phyloP scores from a whole-genome alignment of 176 grass and related monocot species.

The Miscanthus lutarioriparius region DNA sequence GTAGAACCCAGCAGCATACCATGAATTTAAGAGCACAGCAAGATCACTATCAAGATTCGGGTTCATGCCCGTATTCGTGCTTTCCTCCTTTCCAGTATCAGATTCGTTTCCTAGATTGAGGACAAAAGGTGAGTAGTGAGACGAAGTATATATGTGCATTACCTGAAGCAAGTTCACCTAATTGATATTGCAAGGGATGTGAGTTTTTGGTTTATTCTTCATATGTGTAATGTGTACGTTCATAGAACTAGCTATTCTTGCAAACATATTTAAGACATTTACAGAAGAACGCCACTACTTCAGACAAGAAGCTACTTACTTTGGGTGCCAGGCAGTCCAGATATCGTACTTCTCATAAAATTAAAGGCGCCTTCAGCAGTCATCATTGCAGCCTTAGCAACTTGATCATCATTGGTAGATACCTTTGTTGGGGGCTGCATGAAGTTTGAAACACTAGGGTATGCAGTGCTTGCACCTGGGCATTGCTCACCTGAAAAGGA shows the following conservation, averaged over 20 bases:
- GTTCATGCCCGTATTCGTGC: conserved; percentile 25
- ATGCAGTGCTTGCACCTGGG: conserved; percentile 45
- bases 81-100: conserved; percentile 48
- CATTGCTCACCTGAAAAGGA: conserved; percentile 65
- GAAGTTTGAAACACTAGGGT: conserved; percentile 37
- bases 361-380: conserved; percentile 57
- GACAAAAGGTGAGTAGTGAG: conserved; percentile 12
- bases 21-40: conserved; percentile 67
- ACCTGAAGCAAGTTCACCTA: neutral
- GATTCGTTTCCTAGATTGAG: conserved; percentile 5
- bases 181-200: neutral
- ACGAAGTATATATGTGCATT: conserved; percentile 2
- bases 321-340: conserved; percentile 29
- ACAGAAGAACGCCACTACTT: neutral
- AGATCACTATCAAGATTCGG: conserved; percentile 57
- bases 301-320: conserved; percentile 34
- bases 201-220: neutral
- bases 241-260: conserved; percentile 28
- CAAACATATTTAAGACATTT: neutral
- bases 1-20: conserved; percentile 87
- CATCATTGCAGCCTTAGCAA: conserved; percentile 55
- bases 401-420: conserved; percentile 38
- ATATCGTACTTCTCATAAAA: conserved; percentile 51
- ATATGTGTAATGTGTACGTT: neutral
- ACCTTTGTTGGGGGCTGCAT: conserved; percentile 31